A percentile compares a stretch with the other conserved stretches of the same genome.
Evolutionary conservation across 495 filamentous ascomycete genomes (phyloP).

Genomic region (Lichina pygmaea): DNA sequence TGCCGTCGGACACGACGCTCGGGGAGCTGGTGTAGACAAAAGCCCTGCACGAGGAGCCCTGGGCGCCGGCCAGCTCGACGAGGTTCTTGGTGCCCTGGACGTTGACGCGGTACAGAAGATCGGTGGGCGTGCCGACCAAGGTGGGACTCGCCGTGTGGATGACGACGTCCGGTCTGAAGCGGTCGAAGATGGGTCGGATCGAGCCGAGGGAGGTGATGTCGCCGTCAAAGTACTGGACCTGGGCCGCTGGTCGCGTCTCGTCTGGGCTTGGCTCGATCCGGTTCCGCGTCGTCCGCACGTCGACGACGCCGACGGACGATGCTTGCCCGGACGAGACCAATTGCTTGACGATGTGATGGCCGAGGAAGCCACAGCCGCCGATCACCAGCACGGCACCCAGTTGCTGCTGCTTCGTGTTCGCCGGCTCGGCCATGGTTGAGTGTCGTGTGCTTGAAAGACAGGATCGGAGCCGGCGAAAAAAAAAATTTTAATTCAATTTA

Average conservation of each 20-base stretch:
- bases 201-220: conserved; percentile 56
- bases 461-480: no score
- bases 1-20: conserved; percentile 61
- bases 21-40: conserved; percentile 89
- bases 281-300: conserved; percentile 54
- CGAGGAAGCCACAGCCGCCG: conserved; percentile 27
- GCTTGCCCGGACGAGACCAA: conserved; percentile 16
- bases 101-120: conserved; percentile 64
- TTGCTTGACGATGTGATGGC: conserved; percentile 22
- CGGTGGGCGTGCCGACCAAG: conserved; percentile 10
- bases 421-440: no score
- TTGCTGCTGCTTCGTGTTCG: no score
- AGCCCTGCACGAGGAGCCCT: conserved; percentile 43
- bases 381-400: conserved; percentile 20
- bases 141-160: conserved; percentile 58
- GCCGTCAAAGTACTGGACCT: conserved; percentile 49
- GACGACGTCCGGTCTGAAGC: conserved; percentile 58
- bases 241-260: neutral
- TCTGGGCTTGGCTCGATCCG: conserved; percentile 24
- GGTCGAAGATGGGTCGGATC: conserved; percentile 36
- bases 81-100: conserved; percentile 66
- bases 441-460: no score
- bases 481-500: no score
- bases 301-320: conserved; percentile 53
- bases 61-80: conserved; percentile 44